phyloP scores from a whole-genome alignment of 352 stramenopile species.

The Pythium angustatum region DNA sequence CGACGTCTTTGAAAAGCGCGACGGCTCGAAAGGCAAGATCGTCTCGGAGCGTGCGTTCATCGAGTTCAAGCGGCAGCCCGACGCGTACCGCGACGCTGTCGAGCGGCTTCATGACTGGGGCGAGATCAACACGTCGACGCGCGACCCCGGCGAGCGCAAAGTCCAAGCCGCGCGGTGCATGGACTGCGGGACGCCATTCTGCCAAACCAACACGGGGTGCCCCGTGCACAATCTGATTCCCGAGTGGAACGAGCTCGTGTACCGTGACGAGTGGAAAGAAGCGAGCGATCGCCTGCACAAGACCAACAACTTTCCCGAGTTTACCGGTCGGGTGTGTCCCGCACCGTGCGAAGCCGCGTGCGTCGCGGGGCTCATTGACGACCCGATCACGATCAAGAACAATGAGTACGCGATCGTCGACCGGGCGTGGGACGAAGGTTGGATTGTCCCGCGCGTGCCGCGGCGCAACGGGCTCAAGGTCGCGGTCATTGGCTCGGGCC shows the following conservation, averaged over 20 bases:
- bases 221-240: slow-evolving; percentile 98
- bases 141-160: slow-evolving; percentile 89
- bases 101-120: slow-evolving; percentile 96
- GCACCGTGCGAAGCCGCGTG: slow-evolving; percentile 96
- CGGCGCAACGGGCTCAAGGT: slow-evolving; percentile 94
- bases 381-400: slow-evolving; percentile 98
- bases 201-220: slow-evolving; percentile 97
- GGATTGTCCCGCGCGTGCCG: slow-evolving; percentile 93
- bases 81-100: slow-evolving; percentile 93
- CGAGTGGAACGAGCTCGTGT: slow-evolving; percentile 99
- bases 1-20: slow-evolving; percentile 42
- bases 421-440: slow-evolving; percentile 93
- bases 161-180: slow-evolving; percentile 97
- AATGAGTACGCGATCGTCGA: slow-evolving; percentile 99
- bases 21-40: slow-evolving; percentile 69
- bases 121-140: slow-evolving; percentile 94
- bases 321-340: slow-evolving; percentile 97
- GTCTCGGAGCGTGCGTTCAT: slow-evolving; percentile 79
- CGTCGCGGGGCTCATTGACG: slow-evolving; percentile 95
- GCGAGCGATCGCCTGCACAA: slow-evolving; percentile 96
- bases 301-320: slow-evolving; percentile 99
- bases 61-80: slow-evolving; percentile 78
- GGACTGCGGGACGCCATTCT: slow-evolving; percentile 99
- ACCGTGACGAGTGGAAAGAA: slow-evolving; percentile 96
- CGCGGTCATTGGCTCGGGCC: slow-evolving; percentile 94